A percentile compares a stretch with the other conserved stretches of the same genome.
Evolutionary conservation across 768 basidiomycete species (phyloP).

Genomic region (Phlebiopsis flavidoalba): DNA sequence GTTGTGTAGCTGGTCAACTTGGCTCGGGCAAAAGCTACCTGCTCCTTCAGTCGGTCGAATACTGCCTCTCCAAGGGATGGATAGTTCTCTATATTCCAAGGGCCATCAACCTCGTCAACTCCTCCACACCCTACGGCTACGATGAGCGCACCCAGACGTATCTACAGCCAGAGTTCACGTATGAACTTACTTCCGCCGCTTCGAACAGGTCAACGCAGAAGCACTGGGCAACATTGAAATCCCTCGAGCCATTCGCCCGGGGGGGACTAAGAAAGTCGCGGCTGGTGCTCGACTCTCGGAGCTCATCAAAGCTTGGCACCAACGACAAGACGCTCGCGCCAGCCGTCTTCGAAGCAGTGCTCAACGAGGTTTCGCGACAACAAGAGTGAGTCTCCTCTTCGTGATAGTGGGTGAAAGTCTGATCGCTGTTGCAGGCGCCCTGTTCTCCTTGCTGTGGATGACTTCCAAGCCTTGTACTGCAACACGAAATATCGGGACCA

Average conservation of each 20-base stretch:
- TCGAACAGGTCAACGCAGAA: constrained; percentile 52
- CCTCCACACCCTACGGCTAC: constrained; percentile 67
- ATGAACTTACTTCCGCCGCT: constrained; percentile 57
- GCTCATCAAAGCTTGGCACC: constrained; percentile 53
- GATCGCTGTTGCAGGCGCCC: constrained; percentile 45
- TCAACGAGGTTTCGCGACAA: constrained; percentile 61
- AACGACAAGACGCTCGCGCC: constrained; percentile 51
- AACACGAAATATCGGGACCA: constrained; percentile 69
- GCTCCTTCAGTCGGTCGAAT: constrained; percentile 71
- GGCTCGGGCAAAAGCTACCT: constrained; percentile 83
- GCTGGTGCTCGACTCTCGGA: constrained; percentile 46
- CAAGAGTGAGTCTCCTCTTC: constrained; percentile 42
- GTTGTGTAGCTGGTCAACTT: constrained; percentile 52
- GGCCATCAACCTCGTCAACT: constrained; percentile 63
- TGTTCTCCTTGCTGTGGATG: constrained; percentile 81
- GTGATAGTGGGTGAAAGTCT: not conserved
- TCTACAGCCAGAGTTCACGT: constrained; percentile 61
- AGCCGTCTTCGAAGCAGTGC: constrained; percentile 48
- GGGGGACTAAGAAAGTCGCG: constrained; percentile 36
- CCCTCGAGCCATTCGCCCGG: constrained; percentile 11
- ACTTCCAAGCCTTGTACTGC: constrained; percentile 78
- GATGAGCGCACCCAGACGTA: constrained; percentile 75
- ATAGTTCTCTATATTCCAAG: constrained; percentile 83
- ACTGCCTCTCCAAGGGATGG: constrained; percentile 63
- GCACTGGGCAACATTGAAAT: constrained; percentile 39